These are phyloP conservation scores for Debaryomycetaceae sp. DNA, from an alignment of 1,139 yeast genomes.

Conservation along the genomic window DNA sequence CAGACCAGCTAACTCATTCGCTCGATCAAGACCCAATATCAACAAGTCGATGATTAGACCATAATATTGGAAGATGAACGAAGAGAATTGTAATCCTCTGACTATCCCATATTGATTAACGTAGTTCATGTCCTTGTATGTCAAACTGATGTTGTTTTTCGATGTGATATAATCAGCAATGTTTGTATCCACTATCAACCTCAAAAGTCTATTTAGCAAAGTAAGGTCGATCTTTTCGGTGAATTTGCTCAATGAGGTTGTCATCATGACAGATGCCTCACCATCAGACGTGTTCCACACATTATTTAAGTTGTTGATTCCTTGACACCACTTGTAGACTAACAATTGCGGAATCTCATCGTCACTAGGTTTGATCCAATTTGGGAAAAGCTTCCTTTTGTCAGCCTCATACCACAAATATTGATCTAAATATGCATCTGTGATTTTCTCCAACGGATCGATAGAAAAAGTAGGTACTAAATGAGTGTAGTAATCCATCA, in stretches of 20 bases:
- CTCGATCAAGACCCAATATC: conserved; percentile 81
- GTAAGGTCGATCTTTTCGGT: conserved; percentile 89
- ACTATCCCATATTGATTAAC: conserved; percentile 85
- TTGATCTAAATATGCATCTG: conserved; percentile 95
- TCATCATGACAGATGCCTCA: conserved; percentile 79
- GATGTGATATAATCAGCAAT: conserved; percentile 95
- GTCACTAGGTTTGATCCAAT: conserved; percentile 95
- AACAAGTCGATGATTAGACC: conserved; percentile 82
- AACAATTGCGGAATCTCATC: conserved; percentile 89
- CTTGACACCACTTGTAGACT: conserved; percentile 94
- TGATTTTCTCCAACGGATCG: conserved; percentile 91
- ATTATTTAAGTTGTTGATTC: conserved; percentile 72
- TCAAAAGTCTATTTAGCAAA: conserved; percentile 70
- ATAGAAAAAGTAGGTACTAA: conserved; percentile 82
- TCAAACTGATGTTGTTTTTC: conserved; percentile 75
- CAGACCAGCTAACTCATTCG: conserved; percentile 82
- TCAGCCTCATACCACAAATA: conserved; percentile 96
- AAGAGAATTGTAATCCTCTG: conserved; percentile 85
- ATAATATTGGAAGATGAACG: conserved; percentile 86
- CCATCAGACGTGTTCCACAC: conserved; percentile 81
- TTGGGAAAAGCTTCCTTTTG: conserved; percentile 81
- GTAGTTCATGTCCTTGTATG: conserved; percentile 94
- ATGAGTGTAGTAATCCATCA: conserved; percentile 89
- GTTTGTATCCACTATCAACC: conserved; percentile 83
- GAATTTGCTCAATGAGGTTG: conserved; percentile 64